Evolutionary conservation across 2,329 filamentous ascomycete species (phyloP).

Genomic region (Didymellaceae sp.): DNA sequence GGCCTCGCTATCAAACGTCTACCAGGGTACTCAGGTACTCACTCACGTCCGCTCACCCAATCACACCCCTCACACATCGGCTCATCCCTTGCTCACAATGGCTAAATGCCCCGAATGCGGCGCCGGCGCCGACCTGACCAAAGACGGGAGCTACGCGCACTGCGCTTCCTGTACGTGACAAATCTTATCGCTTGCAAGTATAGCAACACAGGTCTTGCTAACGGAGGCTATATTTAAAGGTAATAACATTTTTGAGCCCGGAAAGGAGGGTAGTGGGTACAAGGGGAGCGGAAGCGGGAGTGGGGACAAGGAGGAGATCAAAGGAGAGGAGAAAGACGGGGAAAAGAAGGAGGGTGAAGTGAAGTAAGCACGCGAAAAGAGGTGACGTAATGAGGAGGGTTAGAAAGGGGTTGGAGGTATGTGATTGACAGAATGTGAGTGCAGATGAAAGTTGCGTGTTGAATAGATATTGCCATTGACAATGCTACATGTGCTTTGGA

Average conservation of each 20-base stretch:
- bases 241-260: constrained; percentile 39
- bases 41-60: not conserved
- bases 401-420: not conserved
- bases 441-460: no score
- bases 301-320: constrained; percentile 35
- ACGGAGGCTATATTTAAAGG: constrained; percentile 13
- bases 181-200: not conserved
- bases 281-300: constrained; percentile 33
- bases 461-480: no score
- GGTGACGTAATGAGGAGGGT: no score
- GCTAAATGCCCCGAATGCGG: constrained; percentile 39
- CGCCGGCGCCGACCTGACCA: constrained; percentile 36
- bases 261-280: constrained; percentile 36
- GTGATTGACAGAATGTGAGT: no score
- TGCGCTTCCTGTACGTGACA: constrained; percentile 36
- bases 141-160: constrained; percentile 38
- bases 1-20: not conserved
- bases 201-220: not conserved
- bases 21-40: constrained; percentile 11
- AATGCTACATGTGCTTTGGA: no score
- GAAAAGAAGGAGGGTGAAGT: constrained; percentile 23
- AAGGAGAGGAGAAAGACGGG: constrained; percentile 23
- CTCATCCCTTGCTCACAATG: constrained; percentile 16
- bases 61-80: not conserved
- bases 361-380: constrained; percentile 21